Percentiles rank a stretch among this genome's conserved stretches.
phyloP scores from a whole-genome alignment of 2,329 filamentous ascomycete genomes.

The Bipolaris zeicola region DNA sequence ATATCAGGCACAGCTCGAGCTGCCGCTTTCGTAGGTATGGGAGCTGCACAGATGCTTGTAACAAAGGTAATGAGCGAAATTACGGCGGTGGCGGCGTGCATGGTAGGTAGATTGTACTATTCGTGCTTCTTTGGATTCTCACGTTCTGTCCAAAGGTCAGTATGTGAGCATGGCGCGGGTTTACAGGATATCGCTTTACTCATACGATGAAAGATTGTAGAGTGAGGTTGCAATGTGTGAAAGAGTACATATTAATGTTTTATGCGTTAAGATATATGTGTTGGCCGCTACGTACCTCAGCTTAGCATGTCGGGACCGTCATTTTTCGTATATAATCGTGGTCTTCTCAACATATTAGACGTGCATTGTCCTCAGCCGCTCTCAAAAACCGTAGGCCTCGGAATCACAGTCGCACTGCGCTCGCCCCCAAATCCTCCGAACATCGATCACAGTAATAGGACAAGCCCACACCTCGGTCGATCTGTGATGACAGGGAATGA shows the following conservation, averaged over 20 bases:
- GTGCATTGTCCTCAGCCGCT: conserved; percentile 8
- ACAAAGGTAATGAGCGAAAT: conserved; percentile 16
- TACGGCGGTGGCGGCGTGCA: conserved; percentile 13
- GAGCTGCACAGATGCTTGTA: conserved; percentile 12
- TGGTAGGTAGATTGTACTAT: neutral
- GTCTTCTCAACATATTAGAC: conserved; percentile 12
- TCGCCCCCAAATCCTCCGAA: neutral
- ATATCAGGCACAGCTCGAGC: conserved; percentile 18
- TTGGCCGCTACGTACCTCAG: conserved; percentile 3
- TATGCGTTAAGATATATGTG: conserved; percentile 2
- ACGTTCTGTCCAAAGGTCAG: neutral
- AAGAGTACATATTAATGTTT: neutral
- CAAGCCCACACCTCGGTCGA: neutral
- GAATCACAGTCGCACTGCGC: conserved; percentile 13
- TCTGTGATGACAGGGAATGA: neutral
- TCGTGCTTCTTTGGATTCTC: neutral
- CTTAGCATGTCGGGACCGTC: conserved; percentile 7
- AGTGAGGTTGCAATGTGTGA: neutral
- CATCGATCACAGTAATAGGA: neutral
- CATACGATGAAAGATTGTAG: neutral
- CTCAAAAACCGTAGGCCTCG: neutral
- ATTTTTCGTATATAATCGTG: conserved; percentile 15
- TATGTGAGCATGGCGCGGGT: neutral
- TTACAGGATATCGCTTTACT: neutral
- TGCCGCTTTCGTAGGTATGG: conserved; percentile 7